Evolutionary conservation across 2,329 filamentous ascomycete species (phyloP), one percentile per base, ranked within the genome.

Genomic region (Dactylella cylindrospora): DNA sequence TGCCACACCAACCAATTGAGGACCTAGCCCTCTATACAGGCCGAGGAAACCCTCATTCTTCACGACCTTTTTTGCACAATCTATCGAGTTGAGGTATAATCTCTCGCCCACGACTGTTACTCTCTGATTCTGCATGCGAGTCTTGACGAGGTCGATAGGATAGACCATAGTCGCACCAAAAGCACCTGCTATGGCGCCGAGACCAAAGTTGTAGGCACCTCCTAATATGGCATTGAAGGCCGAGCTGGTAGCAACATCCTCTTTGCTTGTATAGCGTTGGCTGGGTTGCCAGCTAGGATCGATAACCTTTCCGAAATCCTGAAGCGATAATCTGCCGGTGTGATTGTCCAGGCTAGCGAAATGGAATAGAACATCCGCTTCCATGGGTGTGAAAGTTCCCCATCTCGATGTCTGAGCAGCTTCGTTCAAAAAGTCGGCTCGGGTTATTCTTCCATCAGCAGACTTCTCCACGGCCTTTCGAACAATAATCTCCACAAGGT

Each of bases 81-180:
- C 93, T 66, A 95, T 76, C 39, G 91, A 97, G 79, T 98, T 98
- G 75, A 95, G 95, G 77, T 98, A 98, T 64, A 97, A 76, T 64
- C 86, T 79, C 73, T 95, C 85, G 54, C 93, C 93, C 0, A 90
- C 88, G 44, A 85, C 82, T 3, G 82, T 82, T 45, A 83, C 84
- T 67, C 93, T 83, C 78, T 98, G 93, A 77, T 98, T 98, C 75
- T 98, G 93, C 84, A 98, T 87, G 64, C 93, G 84, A 1, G 93
- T 98, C 81, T 98, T 98, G 73, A 98, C 93, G 64, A 98, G 77
- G 76, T 98, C 93, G 71, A 98, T 97, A 19, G 93, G 93, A 73
- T 98, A 98, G 49, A 98, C 93, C 89, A 98, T 96, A 73, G 98
- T 97, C 9, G 93, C 93, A 72, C 93, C 93, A 72, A 98, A 98